A percentile compares a stretch with the other conserved stretches of the same genome.
Evolutionary conservation across 2,329 filamentous ascomycete genomes (phyloP).

Genomic region (Cytospora mali): DNA sequence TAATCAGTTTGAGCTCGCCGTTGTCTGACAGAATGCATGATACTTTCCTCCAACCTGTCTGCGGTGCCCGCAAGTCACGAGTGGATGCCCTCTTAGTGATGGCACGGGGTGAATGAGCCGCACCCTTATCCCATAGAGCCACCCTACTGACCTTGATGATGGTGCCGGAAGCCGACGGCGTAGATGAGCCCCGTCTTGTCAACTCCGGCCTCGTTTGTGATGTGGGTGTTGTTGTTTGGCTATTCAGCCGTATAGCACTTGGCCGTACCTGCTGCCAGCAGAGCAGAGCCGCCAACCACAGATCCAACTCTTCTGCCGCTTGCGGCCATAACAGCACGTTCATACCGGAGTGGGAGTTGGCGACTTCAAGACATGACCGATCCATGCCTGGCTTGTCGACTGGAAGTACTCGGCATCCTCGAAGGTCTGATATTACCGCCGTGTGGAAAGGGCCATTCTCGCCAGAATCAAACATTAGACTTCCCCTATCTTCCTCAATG

Average conservation of each 20-base stretch:
- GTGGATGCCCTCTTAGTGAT: constrained; percentile 62
- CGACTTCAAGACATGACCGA: constrained; percentile 56
- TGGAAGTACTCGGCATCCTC: constrained; percentile 70
- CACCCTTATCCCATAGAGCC: constrained; percentile 84
- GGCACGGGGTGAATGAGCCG: constrained; percentile 55
- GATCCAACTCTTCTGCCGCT: constrained; percentile 67
- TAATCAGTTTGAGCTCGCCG: constrained; percentile 88
- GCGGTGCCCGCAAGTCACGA: constrained; percentile 54
- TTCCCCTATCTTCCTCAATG: constrained; percentile 75
- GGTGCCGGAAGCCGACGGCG: constrained; percentile 35
- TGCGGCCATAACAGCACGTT: constrained; percentile 68
- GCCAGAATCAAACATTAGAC: constrained; percentile 73
- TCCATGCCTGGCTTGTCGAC: constrained; percentile 53
- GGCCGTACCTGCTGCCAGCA: constrained; percentile 79
- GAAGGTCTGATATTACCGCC: constrained; percentile 72
- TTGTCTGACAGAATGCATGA: constrained; percentile 95
- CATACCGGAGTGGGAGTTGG: constrained; percentile 55
- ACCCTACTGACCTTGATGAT: constrained; percentile 97
- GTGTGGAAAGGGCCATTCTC: constrained; percentile 66
- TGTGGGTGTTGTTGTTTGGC: constrained; percentile 25
- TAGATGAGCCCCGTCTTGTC: constrained; percentile 45
- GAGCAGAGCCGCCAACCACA: constrained; percentile 78
- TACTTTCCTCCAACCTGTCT: constrained; percentile 78
- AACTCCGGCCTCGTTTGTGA: constrained; percentile 43
- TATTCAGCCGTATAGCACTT: constrained; percentile 49